phyloP scores from a whole-genome alignment of 257 asterid genomes.

The Solanum sitiens region DNA sequence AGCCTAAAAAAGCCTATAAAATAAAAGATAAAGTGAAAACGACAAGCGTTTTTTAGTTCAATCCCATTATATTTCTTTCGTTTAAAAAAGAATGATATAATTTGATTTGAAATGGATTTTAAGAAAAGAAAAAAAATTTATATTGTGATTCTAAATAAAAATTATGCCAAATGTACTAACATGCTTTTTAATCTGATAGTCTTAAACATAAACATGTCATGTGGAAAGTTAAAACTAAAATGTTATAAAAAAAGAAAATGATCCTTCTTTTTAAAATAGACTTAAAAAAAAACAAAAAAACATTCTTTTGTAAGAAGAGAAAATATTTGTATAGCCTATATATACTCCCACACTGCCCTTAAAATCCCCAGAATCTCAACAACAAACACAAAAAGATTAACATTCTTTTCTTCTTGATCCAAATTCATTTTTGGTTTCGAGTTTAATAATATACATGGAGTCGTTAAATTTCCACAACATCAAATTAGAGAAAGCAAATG shows the following conservation, averaged over 20 bases:
- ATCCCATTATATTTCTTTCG: neutral
- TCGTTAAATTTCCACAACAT: conserved; percentile 20
- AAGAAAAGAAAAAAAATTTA: too few relatives aligned
- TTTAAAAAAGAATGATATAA: too few relatives aligned
- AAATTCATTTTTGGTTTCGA: neutral
- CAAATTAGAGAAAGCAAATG: conserved; percentile 26
- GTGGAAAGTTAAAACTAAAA: too few relatives aligned
- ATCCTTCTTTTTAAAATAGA: too few relatives aligned
- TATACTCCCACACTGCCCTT: neutral
- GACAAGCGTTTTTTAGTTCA: neutral
- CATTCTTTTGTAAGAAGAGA: too few relatives aligned
- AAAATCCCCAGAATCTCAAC: neutral
- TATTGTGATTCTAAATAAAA: too few relatives aligned
- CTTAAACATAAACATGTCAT: too few relatives aligned
- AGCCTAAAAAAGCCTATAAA: neutral
- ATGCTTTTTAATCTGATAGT: too few relatives aligned
- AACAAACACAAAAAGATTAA: neutral
- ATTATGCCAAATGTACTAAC: too few relatives aligned
- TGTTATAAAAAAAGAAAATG: too few relatives aligned
- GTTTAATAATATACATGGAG: conserved; percentile 3
- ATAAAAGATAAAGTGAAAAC: neutral
- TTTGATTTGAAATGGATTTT: too few relatives aligned
- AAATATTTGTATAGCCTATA: neutral
- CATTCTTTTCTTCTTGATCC: neutral
- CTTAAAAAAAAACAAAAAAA: too few relatives aligned